These are phyloP conservation scores for Hymenoscyphus fraxineus DNA, from an alignment of 2,329 filamentous ascomycete species.

Conservation along the genomic window DNA sequence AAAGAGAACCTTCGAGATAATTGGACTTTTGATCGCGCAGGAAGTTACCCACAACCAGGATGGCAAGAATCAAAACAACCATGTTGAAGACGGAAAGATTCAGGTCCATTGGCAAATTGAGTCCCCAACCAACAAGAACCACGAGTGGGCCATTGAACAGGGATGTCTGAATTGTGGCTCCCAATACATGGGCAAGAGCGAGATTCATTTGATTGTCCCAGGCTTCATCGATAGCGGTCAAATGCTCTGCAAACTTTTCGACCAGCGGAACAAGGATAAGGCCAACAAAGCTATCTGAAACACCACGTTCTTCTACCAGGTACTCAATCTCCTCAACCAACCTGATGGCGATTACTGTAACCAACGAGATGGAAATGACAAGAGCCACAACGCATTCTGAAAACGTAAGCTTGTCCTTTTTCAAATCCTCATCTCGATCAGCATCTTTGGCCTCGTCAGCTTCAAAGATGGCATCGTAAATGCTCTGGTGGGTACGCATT, in stretches of 20 bases:
- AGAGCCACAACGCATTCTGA: slow-evolving; percentile 69
- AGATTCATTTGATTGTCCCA: slow-evolving; percentile 82
- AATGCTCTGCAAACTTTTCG: slow-evolving; percentile 81
- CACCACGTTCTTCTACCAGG: slow-evolving; percentile 48
- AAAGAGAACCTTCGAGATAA: slow-evolving; percentile 81
- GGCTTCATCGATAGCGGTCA: slow-evolving; percentile 80
- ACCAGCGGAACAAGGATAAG: slow-evolving; percentile 78
- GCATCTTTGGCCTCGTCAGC: slow-evolving; percentile 64
- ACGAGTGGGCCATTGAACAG: slow-evolving; percentile 82
- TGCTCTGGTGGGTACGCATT: slow-evolving; percentile 69
- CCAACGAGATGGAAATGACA: slow-evolving; percentile 59
- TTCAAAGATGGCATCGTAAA: slow-evolving; percentile 72
- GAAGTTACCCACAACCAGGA: slow-evolving; percentile 84
- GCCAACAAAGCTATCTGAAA: slow-evolving; percentile 59
- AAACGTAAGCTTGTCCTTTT: slow-evolving; percentile 68
- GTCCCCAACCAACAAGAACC: slow-evolving; percentile 78
- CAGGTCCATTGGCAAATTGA: slow-evolving; percentile 67
- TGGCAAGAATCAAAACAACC: slow-evolving; percentile 73
- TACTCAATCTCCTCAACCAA: slow-evolving; percentile 69
- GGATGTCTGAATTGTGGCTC: slow-evolving; percentile 83
- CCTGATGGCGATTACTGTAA: slow-evolving; percentile 69
- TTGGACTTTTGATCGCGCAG: slow-evolving; percentile 84
- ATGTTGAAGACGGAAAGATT: slow-evolving; percentile 88
- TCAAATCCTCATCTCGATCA: slow-evolving; percentile 57
- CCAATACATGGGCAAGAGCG: slow-evolving; percentile 79